Percentiles rank a stretch among this genome's conserved stretches.
phyloP scores from a whole-genome alignment of 192 early-diverging fungal species.

The Phlyctochytrium planicorne region DNA sequence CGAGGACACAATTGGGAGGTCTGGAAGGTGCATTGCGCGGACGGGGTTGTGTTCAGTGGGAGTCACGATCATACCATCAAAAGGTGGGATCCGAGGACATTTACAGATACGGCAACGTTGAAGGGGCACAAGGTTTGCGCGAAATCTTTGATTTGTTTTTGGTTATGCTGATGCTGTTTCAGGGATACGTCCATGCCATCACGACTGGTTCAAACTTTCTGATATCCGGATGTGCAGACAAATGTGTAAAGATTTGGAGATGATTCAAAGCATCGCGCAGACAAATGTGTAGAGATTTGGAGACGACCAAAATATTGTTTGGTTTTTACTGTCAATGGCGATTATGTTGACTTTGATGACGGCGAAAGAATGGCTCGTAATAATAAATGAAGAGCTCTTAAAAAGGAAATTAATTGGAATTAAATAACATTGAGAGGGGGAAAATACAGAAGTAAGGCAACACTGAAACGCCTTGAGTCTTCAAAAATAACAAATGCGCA shows the following conservation, averaged over 20 bases:
- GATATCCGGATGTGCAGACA: constrained; percentile 25
- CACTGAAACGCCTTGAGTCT: too few species aligned
- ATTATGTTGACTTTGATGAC: too few species aligned
- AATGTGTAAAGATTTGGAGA: constrained; percentile 28
- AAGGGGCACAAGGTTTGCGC: constrained; percentile 35
- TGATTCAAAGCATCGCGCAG: constrained; percentile 8
- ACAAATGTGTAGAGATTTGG: not conserved
- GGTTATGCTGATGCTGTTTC: not conserved
- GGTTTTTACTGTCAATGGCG: too few species aligned
- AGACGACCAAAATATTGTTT: not conserved
- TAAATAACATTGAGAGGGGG: too few species aligned
- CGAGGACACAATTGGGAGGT: constrained; percentile 66
- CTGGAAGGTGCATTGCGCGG: constrained; percentile 55
- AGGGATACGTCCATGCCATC: constrained; percentile 29
- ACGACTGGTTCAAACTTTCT: constrained; percentile 16
- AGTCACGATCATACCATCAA: constrained; percentile 41
- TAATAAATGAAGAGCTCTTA: too few species aligned
- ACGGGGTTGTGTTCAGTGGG: constrained; percentile 41
- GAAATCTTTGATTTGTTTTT: not conserved
- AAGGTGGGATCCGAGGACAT: constrained; percentile 35
- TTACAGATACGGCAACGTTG: constrained; percentile 21
- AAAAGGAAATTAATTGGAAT: too few species aligned
- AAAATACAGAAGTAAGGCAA: too few species aligned
- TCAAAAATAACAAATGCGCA: too few species aligned
- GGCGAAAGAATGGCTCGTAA: too few species aligned